phyloP scores from a whole-genome alignment of 352 stramenopile genomes.

The Phytophthora europaea region DNA sequence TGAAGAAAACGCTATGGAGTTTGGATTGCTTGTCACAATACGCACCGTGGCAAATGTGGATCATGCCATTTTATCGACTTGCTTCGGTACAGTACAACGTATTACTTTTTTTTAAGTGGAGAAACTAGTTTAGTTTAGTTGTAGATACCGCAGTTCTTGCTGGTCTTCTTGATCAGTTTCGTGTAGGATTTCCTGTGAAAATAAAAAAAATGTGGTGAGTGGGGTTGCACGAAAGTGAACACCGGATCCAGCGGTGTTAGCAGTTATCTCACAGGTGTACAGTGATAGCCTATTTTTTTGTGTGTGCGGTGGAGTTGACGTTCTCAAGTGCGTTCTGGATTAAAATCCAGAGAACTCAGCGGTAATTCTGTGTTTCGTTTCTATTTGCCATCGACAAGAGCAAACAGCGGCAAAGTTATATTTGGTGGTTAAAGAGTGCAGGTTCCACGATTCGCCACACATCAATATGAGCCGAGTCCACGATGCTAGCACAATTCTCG shows the following conservation, averaged over 20 bases:
- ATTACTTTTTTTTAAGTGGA: too few species aligned
- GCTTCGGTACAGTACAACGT: too few species aligned
- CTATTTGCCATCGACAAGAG: not conserved
- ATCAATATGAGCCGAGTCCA: not conserved
- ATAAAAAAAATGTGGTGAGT: too few species aligned
- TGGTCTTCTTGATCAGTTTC: slow-evolving; percentile 24
- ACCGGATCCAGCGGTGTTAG: too few species aligned
- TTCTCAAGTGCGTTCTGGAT: slow-evolving; percentile 44
- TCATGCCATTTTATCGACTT: too few species aligned
- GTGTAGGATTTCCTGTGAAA: slow-evolving; percentile 53
- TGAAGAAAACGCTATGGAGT: not conserved
- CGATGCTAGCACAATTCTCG: not conserved
- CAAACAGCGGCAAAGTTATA: not conserved
- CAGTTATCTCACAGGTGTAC: slow-evolving; percentile 48
- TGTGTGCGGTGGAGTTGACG: slow-evolving; percentile 33
- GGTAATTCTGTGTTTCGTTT: not conserved
- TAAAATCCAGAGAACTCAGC: too few species aligned
- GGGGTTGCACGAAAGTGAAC: too few species aligned
- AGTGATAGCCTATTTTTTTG: slow-evolving; percentile 4
- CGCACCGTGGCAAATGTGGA: too few species aligned
- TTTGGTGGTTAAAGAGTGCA: not conserved
- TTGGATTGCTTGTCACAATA: too few species aligned
- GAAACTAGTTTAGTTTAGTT: too few species aligned
- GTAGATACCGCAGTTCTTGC: slow-evolving; percentile 37
- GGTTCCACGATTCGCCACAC: not conserved